Conservation (phyloP, 176 grass and related monocot genomes). For the Lolium perenne region DNA sequence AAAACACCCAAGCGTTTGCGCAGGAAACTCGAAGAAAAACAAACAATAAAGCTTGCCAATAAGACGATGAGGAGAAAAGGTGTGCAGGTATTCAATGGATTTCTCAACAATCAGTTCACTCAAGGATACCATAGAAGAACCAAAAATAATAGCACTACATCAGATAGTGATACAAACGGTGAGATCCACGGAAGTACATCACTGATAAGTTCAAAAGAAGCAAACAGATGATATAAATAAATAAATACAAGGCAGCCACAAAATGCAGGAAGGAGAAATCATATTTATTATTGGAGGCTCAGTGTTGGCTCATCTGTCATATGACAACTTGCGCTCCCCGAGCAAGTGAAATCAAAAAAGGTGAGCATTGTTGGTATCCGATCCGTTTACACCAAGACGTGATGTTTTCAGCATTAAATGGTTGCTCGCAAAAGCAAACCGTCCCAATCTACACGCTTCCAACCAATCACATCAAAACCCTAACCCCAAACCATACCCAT, state of each 20-base stretch:
- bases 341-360: neutral
- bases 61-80: too few relatives aligned
- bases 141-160: too few relatives aligned
- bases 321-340: neutral
- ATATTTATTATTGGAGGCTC: neutral
- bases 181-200: too few relatives aligned
- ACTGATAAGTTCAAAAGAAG: neutral
- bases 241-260: neutral
- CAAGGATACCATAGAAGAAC: neutral
- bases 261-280: neutral
- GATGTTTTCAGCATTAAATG: neutral
- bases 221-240: neutral
- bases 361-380: neutral
- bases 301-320: conserved; percentile 17
- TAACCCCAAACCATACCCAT: conserved; percentile 3
- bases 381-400: neutral
- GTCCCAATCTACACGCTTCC: neutral
- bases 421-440: neutral
- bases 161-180: too few relatives aligned
- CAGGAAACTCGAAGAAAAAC: too few relatives aligned
- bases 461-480: neutral
- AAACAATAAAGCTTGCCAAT: too few relatives aligned
- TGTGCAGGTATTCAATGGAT: neutral
- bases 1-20: too few relatives aligned
- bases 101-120: neutral